Evolutionary conservation across 177 flowering plant genomes (phyloP), one percentile per base, ranked within the genome.

Genomic region (Vitis hybrid): DNA sequence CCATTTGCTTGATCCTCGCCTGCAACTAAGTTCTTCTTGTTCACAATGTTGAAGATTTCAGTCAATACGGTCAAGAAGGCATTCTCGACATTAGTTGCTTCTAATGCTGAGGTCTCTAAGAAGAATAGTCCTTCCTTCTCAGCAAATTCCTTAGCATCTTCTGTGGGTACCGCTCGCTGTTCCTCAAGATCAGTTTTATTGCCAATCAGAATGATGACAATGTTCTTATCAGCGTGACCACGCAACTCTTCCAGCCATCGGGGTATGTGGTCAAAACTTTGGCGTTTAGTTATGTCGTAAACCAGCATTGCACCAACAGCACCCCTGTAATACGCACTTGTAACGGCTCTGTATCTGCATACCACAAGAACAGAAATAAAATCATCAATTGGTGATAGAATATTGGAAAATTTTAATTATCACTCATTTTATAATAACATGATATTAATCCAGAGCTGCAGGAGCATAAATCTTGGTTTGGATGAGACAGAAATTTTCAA

Each of bases 291-390:
- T 52, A 93, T 88, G 84, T 93, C 98, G 31, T 93, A 93, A 21
- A 89, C 97, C 71, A 93, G 68, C 94, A 93, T 87, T 58, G 98
- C 97, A 26, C 98, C 97, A 45, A 91, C 87, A 70, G 98, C 97
- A 60, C 98, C 98, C 55, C 98, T 78, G 80, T 91, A 93, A 64
- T 93, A 93, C 62, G 98, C 94, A 62, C 93, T 93, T 14, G 98
- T 93, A 26, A 93, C 94, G 3, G 98, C 97, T 74, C 94, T 79
- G 67, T 93, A 93, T 70, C 98, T 93, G 89, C 39, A 55, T 49
- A 73, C 56, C 13, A 45, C 1, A 33, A 55, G 50, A 60, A 6
- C 14, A 49, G 58, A 21, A 4, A 5, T 13, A 21, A 11, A 69
- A n/a, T 22, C 16, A 39, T 64, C 10, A 0, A 48, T 2, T 19